A percentile compares a stretch with the other conserved stretches of the same genome.
These are phyloP conservation scores for Erysimum cheiranthoides DNA, from an alignment of 345 rosid genomes.

Conservation along the genomic window DNA sequence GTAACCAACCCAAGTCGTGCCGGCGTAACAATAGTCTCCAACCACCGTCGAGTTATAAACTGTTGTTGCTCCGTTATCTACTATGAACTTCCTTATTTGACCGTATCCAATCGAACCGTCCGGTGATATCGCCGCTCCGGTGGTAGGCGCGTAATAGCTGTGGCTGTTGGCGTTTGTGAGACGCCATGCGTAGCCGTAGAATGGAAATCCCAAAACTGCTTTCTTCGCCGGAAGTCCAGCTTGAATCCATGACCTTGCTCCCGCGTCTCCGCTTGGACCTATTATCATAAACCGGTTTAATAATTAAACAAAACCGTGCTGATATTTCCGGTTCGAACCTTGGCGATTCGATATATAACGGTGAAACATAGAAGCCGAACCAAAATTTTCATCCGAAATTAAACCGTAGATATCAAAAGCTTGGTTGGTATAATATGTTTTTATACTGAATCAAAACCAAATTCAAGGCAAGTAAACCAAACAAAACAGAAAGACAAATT, in stretches of 20 bases:
- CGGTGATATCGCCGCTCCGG: constrained; percentile 43
- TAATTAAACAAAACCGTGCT: neutral
- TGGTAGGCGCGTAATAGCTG: constrained; percentile 60
- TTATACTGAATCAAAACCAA: neutral
- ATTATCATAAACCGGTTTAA: neutral
- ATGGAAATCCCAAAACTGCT: constrained; percentile 72
- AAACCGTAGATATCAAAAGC: neutral
- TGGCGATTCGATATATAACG: neutral
- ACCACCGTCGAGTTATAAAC: constrained; percentile 56
- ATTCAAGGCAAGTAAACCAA: neutral
- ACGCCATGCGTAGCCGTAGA: constrained; percentile 63
- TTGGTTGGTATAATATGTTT: neutral
- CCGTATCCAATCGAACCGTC: constrained; percentile 48
- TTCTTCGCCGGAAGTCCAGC: constrained; percentile 55
- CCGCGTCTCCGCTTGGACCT: constrained; percentile 63
- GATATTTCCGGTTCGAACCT: neutral
- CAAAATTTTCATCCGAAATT: neutral
- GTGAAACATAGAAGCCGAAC: neutral
- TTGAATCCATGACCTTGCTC: constrained; percentile 58
- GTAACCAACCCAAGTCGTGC: constrained; percentile 66
- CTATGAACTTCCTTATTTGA: constrained; percentile 49
- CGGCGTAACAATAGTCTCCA: constrained; percentile 57
- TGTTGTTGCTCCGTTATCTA: constrained; percentile 44
- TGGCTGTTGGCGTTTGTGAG: constrained; percentile 57
- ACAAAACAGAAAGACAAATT: neutral